A percentile compares a stretch with the other conserved stretches of the same genome.
phyloP scores from a whole-genome alignment of 495 filamentous ascomycete species.

The Annulohypoxylon maeteangense region DNA sequence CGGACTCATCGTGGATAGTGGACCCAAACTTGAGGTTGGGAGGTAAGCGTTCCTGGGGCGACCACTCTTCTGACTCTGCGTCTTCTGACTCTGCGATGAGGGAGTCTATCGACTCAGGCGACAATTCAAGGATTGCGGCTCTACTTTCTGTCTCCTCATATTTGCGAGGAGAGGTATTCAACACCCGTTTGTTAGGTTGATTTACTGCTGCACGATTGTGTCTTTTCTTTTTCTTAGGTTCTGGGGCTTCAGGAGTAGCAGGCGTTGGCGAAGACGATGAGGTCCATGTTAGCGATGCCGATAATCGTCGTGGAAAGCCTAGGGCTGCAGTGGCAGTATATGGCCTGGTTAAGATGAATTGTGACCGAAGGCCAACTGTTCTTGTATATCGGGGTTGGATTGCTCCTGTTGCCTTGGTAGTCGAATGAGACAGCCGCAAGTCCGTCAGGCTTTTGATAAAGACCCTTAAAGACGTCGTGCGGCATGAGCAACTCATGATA shows the following conservation, averaged over 20 bases:
- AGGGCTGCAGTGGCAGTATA: constrained; percentile 25
- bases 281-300: not conserved
- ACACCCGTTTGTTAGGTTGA: not conserved
- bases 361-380: constrained; percentile 3
- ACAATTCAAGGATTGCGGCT: constrained; percentile 47
- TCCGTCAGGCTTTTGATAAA: constrained; percentile 62
- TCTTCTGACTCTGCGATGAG: constrained; percentile 25
- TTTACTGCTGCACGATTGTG: constrained; percentile 11
- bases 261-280: not conserved
- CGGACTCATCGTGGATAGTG: not conserved
- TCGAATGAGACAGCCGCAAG: constrained; percentile 48
- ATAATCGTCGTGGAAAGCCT: constrained; percentile 11
- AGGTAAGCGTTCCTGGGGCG: not conserved
- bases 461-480: constrained; percentile 55
- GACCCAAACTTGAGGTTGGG: not conserved
- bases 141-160: constrained; percentile 28
- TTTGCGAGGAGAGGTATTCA: constrained; percentile 11
- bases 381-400: constrained; percentile 22
- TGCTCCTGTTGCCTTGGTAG: constrained; percentile 8
- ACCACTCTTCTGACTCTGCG: constrained; percentile 5
- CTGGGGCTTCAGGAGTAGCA: not conserved
- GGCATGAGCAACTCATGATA: constrained; percentile 62
- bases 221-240: not conserved
- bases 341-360: constrained; percentile 5
- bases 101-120: constrained; percentile 47